Conservation (phyloP, 2,329 filamentous ascomycete genomes). For the Beauveria caledonica region DNA sequence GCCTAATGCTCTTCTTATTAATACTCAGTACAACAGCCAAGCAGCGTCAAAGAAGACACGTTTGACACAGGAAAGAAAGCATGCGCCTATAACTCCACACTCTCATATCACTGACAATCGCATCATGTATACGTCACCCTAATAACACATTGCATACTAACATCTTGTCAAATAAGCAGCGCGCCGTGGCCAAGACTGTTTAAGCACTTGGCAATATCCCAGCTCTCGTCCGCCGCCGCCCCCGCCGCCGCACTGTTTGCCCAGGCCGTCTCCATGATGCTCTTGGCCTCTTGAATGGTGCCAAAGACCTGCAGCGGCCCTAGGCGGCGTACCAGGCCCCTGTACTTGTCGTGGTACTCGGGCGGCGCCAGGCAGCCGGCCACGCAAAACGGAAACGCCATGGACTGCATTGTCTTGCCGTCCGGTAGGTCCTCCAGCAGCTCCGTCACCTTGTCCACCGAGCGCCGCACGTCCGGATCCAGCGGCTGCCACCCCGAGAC, state of each 20-base stretch:
- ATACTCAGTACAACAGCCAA: no score
- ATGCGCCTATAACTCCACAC: no score
- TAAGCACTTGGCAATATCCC: constrained; percentile 37
- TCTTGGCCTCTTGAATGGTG: constrained; percentile 33
- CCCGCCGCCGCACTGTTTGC: constrained; percentile 19
- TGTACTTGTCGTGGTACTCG: constrained; percentile 34
- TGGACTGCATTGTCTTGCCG: constrained; percentile 25
- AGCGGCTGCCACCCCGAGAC: constrained; percentile 43
- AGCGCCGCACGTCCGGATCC: constrained; percentile 30
- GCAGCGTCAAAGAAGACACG: no score
- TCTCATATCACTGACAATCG: no score
- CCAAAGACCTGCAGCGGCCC: constrained; percentile 38
- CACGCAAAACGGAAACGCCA: constrained; percentile 35
- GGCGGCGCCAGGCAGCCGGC: constrained; percentile 32
- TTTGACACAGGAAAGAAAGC: no score
- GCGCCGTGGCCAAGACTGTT: constrained; percentile 31
- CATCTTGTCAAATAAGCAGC: constrained; percentile 25
- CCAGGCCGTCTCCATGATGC: constrained; percentile 41
- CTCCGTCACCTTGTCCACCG: constrained; percentile 25
- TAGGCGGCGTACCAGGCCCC: constrained; percentile 31
- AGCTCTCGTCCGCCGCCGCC: constrained; percentile 29
- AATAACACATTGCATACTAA: no score
- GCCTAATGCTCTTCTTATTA: no score
- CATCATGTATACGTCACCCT: no score
- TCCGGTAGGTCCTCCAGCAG: constrained; percentile 25